Evolutionary conservation across 2,329 filamentous ascomycete genomes (phyloP).

Genomic region (Trichoderma afroharzianum): DNA sequence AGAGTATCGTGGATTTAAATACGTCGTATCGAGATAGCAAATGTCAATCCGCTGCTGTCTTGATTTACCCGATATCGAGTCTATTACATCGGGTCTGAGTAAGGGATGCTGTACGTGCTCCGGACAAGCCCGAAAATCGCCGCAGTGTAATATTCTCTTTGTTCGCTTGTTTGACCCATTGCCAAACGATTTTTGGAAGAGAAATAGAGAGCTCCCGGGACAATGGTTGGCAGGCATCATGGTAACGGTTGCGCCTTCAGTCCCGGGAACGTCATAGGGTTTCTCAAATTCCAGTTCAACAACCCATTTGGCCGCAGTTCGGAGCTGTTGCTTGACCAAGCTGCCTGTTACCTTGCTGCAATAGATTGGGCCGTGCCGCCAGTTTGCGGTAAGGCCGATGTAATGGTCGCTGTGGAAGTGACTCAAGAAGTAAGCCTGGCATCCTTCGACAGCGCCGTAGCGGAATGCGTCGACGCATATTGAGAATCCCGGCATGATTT

Average conservation of each 20-base stretch:
- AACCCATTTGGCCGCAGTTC: conserved; percentile 81
- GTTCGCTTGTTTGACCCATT: conserved; percentile 56
- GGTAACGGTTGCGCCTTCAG: conserved; percentile 78
- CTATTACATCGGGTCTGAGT: conserved; percentile 69
- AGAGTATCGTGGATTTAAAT: conserved; percentile 90
- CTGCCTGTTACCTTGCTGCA: conserved; percentile 92
- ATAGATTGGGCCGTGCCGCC: conserved; percentile 93
- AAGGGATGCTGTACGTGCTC: conserved; percentile 80
- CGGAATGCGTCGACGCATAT: conserved; percentile 96
- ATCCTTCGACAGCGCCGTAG: conserved; percentile 89
- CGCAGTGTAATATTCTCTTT: conserved; percentile 88
- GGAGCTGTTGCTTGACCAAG: conserved; percentile 79
- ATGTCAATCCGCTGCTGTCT: conserved; percentile 87
- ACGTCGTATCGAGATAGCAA: conserved; percentile 96
- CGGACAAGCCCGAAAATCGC: conserved; percentile 89
- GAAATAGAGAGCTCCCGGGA: conserved; percentile 86
- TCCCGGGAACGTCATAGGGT: conserved; percentile 73
- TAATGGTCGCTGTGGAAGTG: conserved; percentile 99
- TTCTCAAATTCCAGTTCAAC: conserved; percentile 82
- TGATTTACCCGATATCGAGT: conserved; percentile 65
- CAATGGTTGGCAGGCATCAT: conserved; percentile 98
- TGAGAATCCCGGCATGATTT: conserved; percentile 88
- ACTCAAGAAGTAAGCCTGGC: conserved; percentile 91
- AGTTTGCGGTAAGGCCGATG: conserved; percentile 80
- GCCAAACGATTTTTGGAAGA: conserved; percentile 77